Percentiles rank a stretch among this genome's conserved stretches.
These are phyloP conservation scores for Pseudopediastrum boryanum DNA, from an alignment of 139 green algal species.

Conservation along the genomic window DNA sequence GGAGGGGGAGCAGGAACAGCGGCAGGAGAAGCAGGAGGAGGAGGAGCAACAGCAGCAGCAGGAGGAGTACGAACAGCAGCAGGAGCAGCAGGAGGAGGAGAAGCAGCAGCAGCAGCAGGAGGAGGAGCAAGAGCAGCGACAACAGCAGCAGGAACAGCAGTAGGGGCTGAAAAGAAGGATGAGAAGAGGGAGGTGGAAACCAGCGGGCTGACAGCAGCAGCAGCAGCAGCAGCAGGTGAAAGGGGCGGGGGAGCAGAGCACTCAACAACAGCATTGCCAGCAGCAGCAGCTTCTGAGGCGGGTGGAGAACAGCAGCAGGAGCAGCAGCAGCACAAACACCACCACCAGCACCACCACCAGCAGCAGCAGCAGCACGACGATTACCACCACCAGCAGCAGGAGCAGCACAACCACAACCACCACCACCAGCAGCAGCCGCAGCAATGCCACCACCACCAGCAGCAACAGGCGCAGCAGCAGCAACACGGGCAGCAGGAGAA, in stretches of 20 bases:
- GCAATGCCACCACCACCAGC: not conserved
- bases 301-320: not conserved
- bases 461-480: not conserved
- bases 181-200: no score
- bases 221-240: not conserved
- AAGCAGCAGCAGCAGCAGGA: no score
- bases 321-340: not conserved
- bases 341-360: not conserved
- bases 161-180: no score
- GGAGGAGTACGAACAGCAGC: not conserved
- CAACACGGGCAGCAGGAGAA: no score
- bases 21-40: not conserved
- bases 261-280: not conserved
- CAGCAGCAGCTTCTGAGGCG: not conserved
- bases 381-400: not conserved
- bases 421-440: constrained; percentile 14
- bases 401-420: not conserved
- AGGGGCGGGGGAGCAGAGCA: not conserved
- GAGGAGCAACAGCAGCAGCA: not conserved
- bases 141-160: no score
- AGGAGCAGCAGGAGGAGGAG: no score
- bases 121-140: no score
- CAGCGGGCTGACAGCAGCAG: no score
- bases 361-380: constrained; percentile 5
- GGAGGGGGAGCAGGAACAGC: not conserved